These are phyloP conservation scores for Flaveria bidentis DNA, from an alignment of 129 eudicot genomes.

Conservation along the genomic window DNA sequence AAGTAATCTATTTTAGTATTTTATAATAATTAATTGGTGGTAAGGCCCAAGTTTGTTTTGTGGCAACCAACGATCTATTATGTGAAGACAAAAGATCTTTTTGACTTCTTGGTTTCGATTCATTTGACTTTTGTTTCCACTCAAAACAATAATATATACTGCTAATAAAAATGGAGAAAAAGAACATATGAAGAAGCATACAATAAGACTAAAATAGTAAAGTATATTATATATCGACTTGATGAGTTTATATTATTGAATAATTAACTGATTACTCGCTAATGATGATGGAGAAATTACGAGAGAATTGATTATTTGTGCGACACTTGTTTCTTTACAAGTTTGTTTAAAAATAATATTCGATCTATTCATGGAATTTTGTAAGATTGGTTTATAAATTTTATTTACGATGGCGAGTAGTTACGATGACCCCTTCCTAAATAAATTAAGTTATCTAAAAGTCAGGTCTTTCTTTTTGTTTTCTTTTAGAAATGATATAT, in stretches of 20 bases:
- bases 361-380: no score
- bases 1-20: not conserved
- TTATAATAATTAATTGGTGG: not conserved
- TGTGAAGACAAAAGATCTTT: slow-evolving; percentile 16
- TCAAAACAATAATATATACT: not conserved
- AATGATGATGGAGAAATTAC: not conserved
- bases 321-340: not conserved
- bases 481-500: no score
- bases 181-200: not conserved
- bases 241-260: not conserved
- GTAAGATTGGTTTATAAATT: no score
- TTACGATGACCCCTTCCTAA: no score
- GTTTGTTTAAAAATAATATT: no score
- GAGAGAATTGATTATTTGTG: not conserved
- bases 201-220: not conserved
- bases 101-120: slow-evolving; percentile 23
- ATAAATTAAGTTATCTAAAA: no score
- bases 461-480: no score
- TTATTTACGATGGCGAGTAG: no score
- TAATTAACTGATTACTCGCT: not conserved
- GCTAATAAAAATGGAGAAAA: not conserved
- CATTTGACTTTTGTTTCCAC: slow-evolving; percentile 23
- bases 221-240: not conserved
- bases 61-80: not conserved
- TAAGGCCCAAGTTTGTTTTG: slow-evolving; percentile 30